phyloP scores from a whole-genome alignment of 768 basidiomycete genomes.

The Mycena haematopus region DNA sequence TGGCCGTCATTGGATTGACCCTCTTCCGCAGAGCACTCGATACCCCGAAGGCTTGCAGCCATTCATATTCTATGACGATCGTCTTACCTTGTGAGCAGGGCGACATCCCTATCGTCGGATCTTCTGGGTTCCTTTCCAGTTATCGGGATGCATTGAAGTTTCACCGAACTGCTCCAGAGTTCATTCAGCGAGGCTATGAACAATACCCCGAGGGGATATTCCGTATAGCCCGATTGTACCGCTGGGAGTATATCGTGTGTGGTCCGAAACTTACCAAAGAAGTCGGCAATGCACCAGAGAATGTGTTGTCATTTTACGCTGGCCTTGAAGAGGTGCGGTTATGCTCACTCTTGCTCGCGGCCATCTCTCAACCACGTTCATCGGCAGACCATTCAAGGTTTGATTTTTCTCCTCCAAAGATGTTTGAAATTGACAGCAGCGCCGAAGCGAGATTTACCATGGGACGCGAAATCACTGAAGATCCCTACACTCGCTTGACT shows the following conservation, averaged over 20 bases:
- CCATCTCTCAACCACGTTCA: not conserved
- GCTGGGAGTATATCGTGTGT: slow-evolving; percentile 49
- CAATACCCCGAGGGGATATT: slow-evolving; percentile 16
- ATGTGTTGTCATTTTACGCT: slow-evolving; percentile 43
- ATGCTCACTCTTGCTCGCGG: not conserved
- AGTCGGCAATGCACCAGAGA: slow-evolving; percentile 45
- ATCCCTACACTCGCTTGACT: too few species aligned
- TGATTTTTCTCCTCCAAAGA: not conserved
- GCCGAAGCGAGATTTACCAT: not conserved
- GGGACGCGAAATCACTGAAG: slow-evolving; percentile 1
- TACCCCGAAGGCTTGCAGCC: slow-evolving; percentile 4
- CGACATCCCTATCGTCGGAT: slow-evolving; percentile 13
- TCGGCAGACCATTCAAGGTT: not conserved
- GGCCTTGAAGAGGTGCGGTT: slow-evolving; percentile 38
- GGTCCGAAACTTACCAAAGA: slow-evolving; percentile 45
- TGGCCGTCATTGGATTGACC: not conserved
- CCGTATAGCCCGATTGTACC: slow-evolving; percentile 12
- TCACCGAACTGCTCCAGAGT: not conserved
- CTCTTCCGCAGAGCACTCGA: slow-evolving; percentile 4
- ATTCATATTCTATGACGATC: not conserved
- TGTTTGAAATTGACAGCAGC: not conserved
- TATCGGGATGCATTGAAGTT: slow-evolving; percentile 10
- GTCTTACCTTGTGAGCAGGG: not conserved
- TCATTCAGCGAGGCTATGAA: slow-evolving; percentile 19
- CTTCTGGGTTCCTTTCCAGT: slow-evolving; percentile 11